Evolutionary conservation across 2,329 filamentous ascomycete species (phyloP).

Genomic region (Neofusicoccum sp.): DNA sequence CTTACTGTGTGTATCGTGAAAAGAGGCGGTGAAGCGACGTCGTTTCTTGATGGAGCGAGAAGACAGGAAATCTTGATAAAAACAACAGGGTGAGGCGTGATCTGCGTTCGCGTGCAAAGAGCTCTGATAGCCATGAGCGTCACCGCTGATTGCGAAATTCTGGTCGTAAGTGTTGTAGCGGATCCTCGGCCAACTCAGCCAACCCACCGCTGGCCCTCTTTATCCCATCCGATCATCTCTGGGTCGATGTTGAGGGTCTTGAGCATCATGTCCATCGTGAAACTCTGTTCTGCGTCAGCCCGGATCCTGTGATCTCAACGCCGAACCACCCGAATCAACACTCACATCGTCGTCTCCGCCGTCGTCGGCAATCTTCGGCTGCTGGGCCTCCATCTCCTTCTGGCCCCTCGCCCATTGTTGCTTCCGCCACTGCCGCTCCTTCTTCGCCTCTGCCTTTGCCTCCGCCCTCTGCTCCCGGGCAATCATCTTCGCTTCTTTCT

Average conservation of each 20-base stretch:
- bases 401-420: conserved; percentile 44
- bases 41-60: not conserved
- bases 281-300: conserved; percentile 49
- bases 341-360: conserved; percentile 46
- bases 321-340: conserved; percentile 20
- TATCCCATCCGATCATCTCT: conserved; percentile 65
- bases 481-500: conserved; percentile 38
- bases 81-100: conserved; percentile 3
- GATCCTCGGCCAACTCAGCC: conserved; percentile 41
- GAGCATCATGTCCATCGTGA: conserved; percentile 72
- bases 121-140: conserved; percentile 11
- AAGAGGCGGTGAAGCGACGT: conserved; percentile 13
- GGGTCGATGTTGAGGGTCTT: conserved; percentile 65
- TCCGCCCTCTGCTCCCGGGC: conserved; percentile 46
- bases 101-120: conserved; percentile 14
- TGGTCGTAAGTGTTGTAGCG: conserved; percentile 6
- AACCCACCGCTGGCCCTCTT: conserved; percentile 59
- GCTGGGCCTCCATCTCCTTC: conserved; percentile 39
- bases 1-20: not conserved
- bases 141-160: conserved; percentile 16
- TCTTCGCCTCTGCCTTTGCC: conserved; percentile 46
- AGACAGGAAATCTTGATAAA: conserved; percentile 11
- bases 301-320: not conserved
- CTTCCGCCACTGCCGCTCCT: conserved; percentile 31
- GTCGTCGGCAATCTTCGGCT: conserved; percentile 34